Percentiles rank a stretch among this genome's conserved stretches.
These are phyloP conservation scores for Lachancea nothofagi DNA, from an alignment of 805 yeast genomes.

Conservation along the genomic window DNA sequence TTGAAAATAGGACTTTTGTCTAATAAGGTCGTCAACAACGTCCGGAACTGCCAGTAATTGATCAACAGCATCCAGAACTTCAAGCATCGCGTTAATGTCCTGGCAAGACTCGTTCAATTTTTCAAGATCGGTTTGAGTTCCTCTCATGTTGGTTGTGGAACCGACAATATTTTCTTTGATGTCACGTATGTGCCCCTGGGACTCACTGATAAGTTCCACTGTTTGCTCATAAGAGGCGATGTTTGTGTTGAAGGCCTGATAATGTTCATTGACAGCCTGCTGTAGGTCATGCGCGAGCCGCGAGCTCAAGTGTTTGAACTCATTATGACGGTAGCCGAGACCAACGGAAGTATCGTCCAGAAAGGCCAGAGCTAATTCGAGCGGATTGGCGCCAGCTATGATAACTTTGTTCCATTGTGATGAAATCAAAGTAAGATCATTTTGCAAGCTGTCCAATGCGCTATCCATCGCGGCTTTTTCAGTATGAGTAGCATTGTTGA, in stretches of 20 bases:
- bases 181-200: slow-evolving; percentile 51
- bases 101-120: slow-evolving; percentile 62
- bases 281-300: slow-evolving; percentile 55
- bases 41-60: slow-evolving; percentile 54
- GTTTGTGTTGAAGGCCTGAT: slow-evolving; percentile 77
- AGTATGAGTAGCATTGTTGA: slow-evolving; percentile 25
- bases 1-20: slow-evolving; percentile 61
- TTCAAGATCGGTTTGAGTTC: slow-evolving; percentile 49
- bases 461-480: slow-evolving; percentile 28
- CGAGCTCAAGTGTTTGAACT: slow-evolving; percentile 57
- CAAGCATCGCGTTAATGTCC: slow-evolving; percentile 62
- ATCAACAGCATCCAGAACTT: slow-evolving; percentile 62
- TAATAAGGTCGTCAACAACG: slow-evolving; percentile 58
- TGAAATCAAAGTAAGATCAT: slow-evolving; percentile 31
- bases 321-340: slow-evolving; percentile 62
- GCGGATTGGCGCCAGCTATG: slow-evolving; percentile 61
- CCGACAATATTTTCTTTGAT: slow-evolving; percentile 45
- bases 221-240: slow-evolving; percentile 79
- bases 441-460: slow-evolving; percentile 27
- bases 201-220: slow-evolving; percentile 54
- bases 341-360: slow-evolving; percentile 91
- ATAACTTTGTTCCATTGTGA: slow-evolving; percentile 47
- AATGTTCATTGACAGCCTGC: slow-evolving; percentile 71
- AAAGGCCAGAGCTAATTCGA: slow-evolving; percentile 77
- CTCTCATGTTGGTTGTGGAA: slow-evolving; percentile 46